A percentile compares a stretch with the other conserved stretches of the same genome.
phyloP scores from a whole-genome alignment of 176 grass and related monocot species.

The Cymbopogon citratus region DNA sequence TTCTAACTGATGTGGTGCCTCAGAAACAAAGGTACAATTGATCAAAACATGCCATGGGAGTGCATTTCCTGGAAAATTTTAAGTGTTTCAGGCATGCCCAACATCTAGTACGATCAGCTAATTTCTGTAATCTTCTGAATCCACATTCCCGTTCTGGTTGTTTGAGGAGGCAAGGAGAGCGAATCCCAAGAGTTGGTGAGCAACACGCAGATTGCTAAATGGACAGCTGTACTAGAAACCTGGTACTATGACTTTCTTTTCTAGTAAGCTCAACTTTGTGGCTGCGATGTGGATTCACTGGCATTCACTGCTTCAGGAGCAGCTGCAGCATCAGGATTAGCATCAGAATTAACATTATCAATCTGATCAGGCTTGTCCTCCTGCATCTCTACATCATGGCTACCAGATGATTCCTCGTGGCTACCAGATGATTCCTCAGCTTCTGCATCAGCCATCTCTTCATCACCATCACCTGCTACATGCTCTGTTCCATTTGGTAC shows the following conservation, averaged over 20 bases:
- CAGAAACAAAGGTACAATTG: not conserved
- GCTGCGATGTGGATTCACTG: conserved; percentile 17
- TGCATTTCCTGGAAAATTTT: not conserved
- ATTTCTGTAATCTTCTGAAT: not conserved
- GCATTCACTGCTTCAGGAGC: conserved; percentile 16
- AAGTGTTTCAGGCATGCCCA: not conserved
- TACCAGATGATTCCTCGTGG: too few relatives aligned
- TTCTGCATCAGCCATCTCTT: conserved; percentile 86
- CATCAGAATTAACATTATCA: conserved; percentile 2
- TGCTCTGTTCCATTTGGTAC: conserved; percentile 57
- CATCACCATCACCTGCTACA: conserved; percentile 49
- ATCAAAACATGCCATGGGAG: not conserved
- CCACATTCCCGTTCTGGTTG: not conserved
- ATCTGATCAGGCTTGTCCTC: conserved; percentile 50
- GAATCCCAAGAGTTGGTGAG: not conserved
- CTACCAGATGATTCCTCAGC: conserved; percentile 4
- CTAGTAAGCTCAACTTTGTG: conserved; percentile 23
- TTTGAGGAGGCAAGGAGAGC: not conserved
- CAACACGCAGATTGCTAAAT: not conserved
- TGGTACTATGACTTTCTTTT: not conserved
- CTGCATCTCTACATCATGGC: conserved; percentile 56
- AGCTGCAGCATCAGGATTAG: conserved; percentile 5
- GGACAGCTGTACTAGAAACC: not conserved
- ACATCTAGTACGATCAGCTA: not conserved
- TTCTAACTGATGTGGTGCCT: not conserved